Base-by-base conservation (phyloP, 2,329 filamentous ascomycete species). In the Dothiorella sarmentorum region DNA sequence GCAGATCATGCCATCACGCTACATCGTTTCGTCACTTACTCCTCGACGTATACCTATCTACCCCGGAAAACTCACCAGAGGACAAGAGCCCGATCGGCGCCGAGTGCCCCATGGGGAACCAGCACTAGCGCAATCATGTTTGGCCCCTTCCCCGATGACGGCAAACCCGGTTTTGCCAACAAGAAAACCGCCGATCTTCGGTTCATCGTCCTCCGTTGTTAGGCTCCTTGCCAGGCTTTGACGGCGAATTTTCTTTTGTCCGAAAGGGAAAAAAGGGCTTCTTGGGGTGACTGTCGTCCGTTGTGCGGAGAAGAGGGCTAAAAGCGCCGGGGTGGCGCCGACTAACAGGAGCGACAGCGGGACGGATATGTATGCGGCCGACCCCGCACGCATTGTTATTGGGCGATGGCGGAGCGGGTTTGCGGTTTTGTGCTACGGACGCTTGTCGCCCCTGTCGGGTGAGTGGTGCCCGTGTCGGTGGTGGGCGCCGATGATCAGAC, bases 1-100 rank as follows among this genome's bases (percentile, higher is more conserved):
- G 33, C 35, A n/a, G n/a, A 53, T 53, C 49, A 53, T 40, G 24
- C 49, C 49, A 53, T 53, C 49, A 53, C 35, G 49, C 49, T 53
- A 53, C 49, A 15, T 11, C 29, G 10, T 26, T 17, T 17, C 31
- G 29, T 15, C 29, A 18, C 45, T 35, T 13, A 3, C 29, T 20
- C n/a, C 27, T 10, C 27, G 27, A 29, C 27, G 5, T 10, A 5
- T 5, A 10, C 29, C 29, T 11, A 6, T 17, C 4, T 33, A 20
- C 47, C 47, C 47, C 47, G 33, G 47, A 38, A 10, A 10, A 18
- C 27, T 18, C 18, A 7, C n/a, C n/a, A n/a, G n/a, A n/a, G n/a
- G 29, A 22, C 22, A 27, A 35, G 40, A 27, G 33, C 15, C 33
- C n/a, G 15, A 4, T 40, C 35, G 47, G 35, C 20, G 49, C 35